Conservation (phyloP, 164 flowering plant genomes). For the Piper betle region DNA sequence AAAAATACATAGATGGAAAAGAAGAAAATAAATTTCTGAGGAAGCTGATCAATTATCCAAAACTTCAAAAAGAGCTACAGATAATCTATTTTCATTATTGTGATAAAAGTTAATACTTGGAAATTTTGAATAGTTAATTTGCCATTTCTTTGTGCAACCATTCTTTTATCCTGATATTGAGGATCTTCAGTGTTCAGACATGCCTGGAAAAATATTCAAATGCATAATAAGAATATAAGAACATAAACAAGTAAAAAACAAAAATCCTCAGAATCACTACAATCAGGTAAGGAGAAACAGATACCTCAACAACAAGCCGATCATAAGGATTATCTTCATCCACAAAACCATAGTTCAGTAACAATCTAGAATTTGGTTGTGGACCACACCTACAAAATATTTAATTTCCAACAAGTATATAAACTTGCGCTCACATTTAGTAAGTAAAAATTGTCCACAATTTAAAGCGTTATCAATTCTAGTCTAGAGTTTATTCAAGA, state of each 20-base stretch:
- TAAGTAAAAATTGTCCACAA: no score
- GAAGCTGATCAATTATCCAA: not conserved
- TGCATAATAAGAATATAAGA: conserved; percentile 1
- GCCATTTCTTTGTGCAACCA: conserved; percentile 95
- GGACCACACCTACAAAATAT: conserved; percentile 82
- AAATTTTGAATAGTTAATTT: conserved; percentile 67
- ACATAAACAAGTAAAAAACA: not conserved
- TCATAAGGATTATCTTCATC: conserved; percentile 92
- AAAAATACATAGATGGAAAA: conserved; percentile 1
- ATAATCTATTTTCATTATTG: conserved; percentile 1
- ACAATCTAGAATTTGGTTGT: conserved; percentile 88
- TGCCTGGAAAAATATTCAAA: conserved; percentile 39
- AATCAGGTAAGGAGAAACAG: not conserved
- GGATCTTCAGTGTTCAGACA: conserved; percentile 91
- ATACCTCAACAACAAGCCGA: conserved; percentile 70
- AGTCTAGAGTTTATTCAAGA: not conserved
- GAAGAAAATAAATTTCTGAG: not conserved
- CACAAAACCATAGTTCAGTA: conserved; percentile 92
- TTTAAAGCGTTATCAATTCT: not conserved
- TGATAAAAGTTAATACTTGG: conserved; percentile 28
- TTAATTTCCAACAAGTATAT: conserved; percentile 1
- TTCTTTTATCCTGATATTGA: conserved; percentile 91
- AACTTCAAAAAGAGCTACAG: not conserved
- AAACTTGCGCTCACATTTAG: no score
- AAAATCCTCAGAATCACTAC: not conserved